Base-by-base conservation (phyloP, 768 basidiomycete genomes). In the Tylopilus felleus region DNA sequence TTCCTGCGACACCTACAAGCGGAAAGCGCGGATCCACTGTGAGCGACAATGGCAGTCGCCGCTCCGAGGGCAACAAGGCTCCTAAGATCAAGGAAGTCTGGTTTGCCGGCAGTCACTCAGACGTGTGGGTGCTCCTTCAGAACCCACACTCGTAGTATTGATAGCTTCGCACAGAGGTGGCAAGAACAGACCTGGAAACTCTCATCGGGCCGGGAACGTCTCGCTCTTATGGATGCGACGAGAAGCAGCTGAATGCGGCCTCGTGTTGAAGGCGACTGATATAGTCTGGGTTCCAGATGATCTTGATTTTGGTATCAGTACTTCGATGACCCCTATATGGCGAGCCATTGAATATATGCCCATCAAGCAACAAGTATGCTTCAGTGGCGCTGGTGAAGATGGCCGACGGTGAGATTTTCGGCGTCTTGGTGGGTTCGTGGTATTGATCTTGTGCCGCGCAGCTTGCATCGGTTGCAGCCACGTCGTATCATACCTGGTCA, bases 81-180 rank as follows among this genome's bases (percentile, higher is more conserved):
- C 21, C 55, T n/a, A 64, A 68, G 2, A 55, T 85, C n/a, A 74
- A 80, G 50, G 84, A 88, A 61, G 85, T 88, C 2, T 87, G 85
- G 84, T 86, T 87, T 63, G 71, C 82, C 1, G 83, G 76, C 1
- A 65, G 70, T 29, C 77, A 76, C 35, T 65, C 65, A 19, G 75
- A 76, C 57, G 62, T 54, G 75, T 73, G 23, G 12, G 61, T 51
- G 14, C 16, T 13, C 23, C 10, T 38, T 35, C 3, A 1, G 22
- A 33, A 21, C 0, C 0, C 1, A 2, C 3, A 22, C 14, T 12
- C 9, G 3, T n/a, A n/a, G 16, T 33, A 10, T 17, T 58, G 21
- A 66, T 21, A 5, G 7, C 19, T 44, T 40, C n/a, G 8, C 22
- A 10, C 21, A 66, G 65, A 3, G 65, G 65, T 22, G 65, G 65